These are phyloP conservation scores for Zymoseptoria passerinii DNA, from an alignment of 2,329 filamentous ascomycete species.

Conservation along the genomic window DNA sequence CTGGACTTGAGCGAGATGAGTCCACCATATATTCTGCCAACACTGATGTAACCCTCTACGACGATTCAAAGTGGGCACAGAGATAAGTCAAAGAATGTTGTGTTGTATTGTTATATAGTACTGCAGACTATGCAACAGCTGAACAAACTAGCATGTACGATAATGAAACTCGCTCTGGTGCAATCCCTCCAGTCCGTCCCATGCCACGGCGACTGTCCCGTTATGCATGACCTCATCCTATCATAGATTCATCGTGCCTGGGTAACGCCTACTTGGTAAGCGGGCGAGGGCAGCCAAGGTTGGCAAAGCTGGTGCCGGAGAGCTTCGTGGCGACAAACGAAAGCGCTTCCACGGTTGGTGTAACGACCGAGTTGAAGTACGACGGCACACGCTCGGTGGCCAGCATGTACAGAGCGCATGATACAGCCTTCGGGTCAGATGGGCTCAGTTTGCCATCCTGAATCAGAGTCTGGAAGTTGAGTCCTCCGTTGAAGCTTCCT, in stretches of 20 bases:
- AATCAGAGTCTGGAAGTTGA: conserved; percentile 31
- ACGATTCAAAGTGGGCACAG: too few relatives aligned
- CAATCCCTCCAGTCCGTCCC: background rate
- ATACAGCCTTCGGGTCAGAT: conserved; percentile 21
- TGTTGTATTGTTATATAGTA: background rate
- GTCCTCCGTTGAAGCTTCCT: conserved; percentile 23
- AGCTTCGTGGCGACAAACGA: conserved; percentile 28
- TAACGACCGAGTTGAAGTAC: conserved; percentile 30
- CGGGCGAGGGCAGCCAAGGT: conserved; percentile 32
- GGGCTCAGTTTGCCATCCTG: conserved; percentile 30
- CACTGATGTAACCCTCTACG: too few relatives aligned
- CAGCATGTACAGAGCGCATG: conserved; percentile 38
- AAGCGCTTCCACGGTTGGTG: conserved; percentile 31
- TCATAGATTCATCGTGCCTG: background rate
- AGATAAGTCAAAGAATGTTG: too few relatives aligned
- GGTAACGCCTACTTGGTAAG: background rate
- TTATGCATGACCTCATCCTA: background rate
- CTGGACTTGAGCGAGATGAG: background rate
- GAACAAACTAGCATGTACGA: background rate
- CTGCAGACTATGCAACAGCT: background rate
- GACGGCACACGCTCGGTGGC: conserved; percentile 32
- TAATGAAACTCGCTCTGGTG: background rate
- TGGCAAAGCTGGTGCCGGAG: conserved; percentile 21
- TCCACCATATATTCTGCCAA: too few relatives aligned
- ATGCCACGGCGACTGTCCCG: background rate